Base-by-base conservation (phyloP, 257 asterid genomes). In the Ocimum tenuiflorum region DNA sequence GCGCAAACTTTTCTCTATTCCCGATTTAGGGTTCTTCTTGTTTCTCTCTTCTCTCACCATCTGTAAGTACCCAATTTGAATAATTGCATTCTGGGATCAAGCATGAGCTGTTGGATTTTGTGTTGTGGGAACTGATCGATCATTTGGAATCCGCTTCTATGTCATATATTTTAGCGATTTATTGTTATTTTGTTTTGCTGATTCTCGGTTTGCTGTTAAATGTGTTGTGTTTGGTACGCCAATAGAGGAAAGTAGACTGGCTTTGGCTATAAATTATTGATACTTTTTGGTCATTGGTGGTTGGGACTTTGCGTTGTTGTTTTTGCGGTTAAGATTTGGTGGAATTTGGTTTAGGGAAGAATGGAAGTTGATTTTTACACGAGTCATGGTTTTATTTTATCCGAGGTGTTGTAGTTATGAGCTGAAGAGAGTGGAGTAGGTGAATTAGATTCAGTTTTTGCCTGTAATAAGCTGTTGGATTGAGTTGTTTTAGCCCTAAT, bases 301-400 rank as follows among this genome's bases (percentile, higher is more conserved):
- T 75, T 73, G 66, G 65, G 24, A 39, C 46, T 18, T 63, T 63
- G 49, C 62, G 55, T n/a, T 60, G 7, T 24, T 27, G 14, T 23
- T 6, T 47, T 50, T 67, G 29, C 39, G 76, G 71, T 72, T 58
- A 53, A 72, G 71, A 49, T 67, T 78, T 60, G 77, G 73, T 75
- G 65, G 11, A 38, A 63, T 64, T 56, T 47, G 51, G 61, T 46
- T 41, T 12, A 45, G 29, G 41, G 24, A 49, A 33, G 70, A 61
- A 67, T 77, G 88, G 76, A 63, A 74, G 63, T 81, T 67, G 65
- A 61, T 35, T 75, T 71, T 48, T 78, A 53, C 56, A 45, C 43
- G 47, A 61, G 55, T 58, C 79, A 80, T 17, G 71, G 74, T 76
- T 78, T 55, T 1, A 68, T 63, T 62, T 43, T 20, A 31, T 17